Conservation (phyloP, 148 eudicot species). For the Selenicereus undatus region DNA sequence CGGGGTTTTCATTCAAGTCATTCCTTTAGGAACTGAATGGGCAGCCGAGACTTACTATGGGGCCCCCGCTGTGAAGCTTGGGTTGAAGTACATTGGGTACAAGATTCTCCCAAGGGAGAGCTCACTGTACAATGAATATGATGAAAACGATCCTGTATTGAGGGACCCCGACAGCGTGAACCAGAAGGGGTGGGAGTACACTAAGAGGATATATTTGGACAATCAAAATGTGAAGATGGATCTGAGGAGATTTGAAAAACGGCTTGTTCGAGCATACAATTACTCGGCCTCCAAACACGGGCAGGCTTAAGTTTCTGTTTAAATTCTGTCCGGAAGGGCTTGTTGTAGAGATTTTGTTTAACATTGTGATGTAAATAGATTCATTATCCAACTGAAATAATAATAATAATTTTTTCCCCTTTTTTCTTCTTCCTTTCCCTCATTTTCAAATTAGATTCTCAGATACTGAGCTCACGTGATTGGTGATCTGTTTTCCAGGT, state of each 20-base stretch:
- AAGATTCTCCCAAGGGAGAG: constrained; percentile 67
- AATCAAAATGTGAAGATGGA: constrained; percentile 67
- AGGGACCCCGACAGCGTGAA: constrained; percentile 58
- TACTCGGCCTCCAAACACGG: constrained; percentile 40
- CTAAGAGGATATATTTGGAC: constrained; percentile 82
- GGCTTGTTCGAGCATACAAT: constrained; percentile 58
- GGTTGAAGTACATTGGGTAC: constrained; percentile 70
- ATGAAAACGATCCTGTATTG: constrained; percentile 52
- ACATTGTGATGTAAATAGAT: constrained; percentile 10
- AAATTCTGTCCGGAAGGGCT: neutral
- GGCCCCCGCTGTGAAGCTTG: constrained; percentile 64
- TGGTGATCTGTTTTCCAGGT: neutral
- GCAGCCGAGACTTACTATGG: constrained; percentile 82
- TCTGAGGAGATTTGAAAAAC: constrained; percentile 60
- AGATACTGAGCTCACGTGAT: neutral
- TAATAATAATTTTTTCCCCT: neutral
- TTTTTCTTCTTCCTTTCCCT: neutral
- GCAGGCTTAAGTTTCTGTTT: neutral
- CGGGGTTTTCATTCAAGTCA: constrained; percentile 69
- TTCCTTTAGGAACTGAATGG: constrained; percentile 91
- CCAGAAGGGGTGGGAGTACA: constrained; percentile 77
- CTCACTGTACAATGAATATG: constrained; percentile 67
- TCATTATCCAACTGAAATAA: neutral
- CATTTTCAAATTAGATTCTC: neutral
- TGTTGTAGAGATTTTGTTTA: constrained; percentile 10